Conservation (phyloP, 106 monocot genomes). For the Platanthera zijinensis region DNA sequence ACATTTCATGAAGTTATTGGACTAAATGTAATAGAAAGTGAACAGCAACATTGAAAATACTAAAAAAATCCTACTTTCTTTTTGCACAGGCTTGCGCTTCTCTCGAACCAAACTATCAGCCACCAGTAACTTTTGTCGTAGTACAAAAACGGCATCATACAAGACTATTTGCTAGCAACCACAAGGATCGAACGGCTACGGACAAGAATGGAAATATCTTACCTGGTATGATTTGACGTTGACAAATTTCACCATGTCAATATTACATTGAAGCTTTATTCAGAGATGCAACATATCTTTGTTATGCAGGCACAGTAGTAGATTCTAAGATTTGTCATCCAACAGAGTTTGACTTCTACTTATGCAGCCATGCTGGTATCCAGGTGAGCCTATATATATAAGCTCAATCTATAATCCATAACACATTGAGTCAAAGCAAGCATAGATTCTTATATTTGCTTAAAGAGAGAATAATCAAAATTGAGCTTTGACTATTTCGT, state of each 20-base stretch:
- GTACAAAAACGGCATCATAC: slow-evolving; percentile 96
- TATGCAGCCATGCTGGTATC: slow-evolving; percentile 92
- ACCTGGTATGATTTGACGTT: slow-evolving; percentile 54
- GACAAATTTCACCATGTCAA: background rate
- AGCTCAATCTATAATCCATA: slow-evolving; percentile 2
- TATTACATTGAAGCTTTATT: background rate
- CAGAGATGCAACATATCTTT: background rate
- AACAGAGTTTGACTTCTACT: slow-evolving; percentile 81
- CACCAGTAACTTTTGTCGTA: slow-evolving; percentile 87
- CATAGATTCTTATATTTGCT: background rate
- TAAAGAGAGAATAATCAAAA: background rate
- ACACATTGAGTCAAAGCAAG: background rate
- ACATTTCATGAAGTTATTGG: background rate
- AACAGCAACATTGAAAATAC: background rate
- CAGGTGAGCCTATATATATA: slow-evolving; percentile 25
- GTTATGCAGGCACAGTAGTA: slow-evolving; percentile 70
- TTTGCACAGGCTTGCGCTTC: slow-evolving; percentile 70
- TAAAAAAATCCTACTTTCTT: background rate
- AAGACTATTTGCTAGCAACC: slow-evolving; percentile 83
- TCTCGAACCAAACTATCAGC: slow-evolving; percentile 84
- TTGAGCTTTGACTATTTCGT: background rate
- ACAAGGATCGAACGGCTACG: slow-evolving; percentile 40
- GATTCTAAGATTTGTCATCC: slow-evolving; percentile 94
- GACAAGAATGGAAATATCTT: slow-evolving; percentile 87
- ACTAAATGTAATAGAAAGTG: background rate